Conservation (phyloP, 495 filamentous ascomycete genomes). For the Penicillium cataractarum region DNA sequence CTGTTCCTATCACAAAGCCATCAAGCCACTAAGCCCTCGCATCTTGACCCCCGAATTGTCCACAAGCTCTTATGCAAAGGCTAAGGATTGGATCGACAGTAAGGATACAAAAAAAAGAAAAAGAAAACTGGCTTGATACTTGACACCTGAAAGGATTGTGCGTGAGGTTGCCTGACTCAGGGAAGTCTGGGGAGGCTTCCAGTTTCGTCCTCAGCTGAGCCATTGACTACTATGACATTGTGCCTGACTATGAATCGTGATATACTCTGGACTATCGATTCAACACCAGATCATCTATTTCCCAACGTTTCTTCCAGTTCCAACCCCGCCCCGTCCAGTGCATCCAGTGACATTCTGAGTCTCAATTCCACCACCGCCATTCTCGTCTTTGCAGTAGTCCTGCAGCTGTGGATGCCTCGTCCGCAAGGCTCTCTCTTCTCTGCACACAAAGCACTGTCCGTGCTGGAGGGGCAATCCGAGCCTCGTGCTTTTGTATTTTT, state of each 20-base stretch:
- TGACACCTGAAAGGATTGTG: slow-evolving; percentile 1
- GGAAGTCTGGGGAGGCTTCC: neutral
- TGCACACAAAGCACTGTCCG: neutral
- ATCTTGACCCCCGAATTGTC: neutral
- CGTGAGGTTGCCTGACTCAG: neutral
- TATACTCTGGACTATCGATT: neutral
- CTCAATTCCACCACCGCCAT: neutral
- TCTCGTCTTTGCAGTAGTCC: slow-evolving; percentile 4
- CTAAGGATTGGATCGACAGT: slow-evolving; percentile 7
- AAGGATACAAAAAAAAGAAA: too few species aligned
- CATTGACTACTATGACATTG: neutral
- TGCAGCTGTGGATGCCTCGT: slow-evolving; percentile 6
- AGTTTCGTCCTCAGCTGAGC: neutral
- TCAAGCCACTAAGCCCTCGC: neutral
- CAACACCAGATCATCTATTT: neutral
- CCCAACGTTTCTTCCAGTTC: neutral
- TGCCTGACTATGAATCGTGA: slow-evolving; percentile 1
- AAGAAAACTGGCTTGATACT: neutral
- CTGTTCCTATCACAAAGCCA: slow-evolving; percentile 1
- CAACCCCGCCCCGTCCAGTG: neutral
- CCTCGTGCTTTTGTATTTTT: neutral
- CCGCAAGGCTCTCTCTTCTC: neutral
- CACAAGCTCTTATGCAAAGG: neutral
- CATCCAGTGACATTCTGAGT: neutral
- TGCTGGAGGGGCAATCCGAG: neutral